Evolutionary conservation across 192 early-diverging fungal genomes (phyloP), one percentile per base, ranked within the genome.

Genomic region (Coemansia nantahalensis): DNA sequence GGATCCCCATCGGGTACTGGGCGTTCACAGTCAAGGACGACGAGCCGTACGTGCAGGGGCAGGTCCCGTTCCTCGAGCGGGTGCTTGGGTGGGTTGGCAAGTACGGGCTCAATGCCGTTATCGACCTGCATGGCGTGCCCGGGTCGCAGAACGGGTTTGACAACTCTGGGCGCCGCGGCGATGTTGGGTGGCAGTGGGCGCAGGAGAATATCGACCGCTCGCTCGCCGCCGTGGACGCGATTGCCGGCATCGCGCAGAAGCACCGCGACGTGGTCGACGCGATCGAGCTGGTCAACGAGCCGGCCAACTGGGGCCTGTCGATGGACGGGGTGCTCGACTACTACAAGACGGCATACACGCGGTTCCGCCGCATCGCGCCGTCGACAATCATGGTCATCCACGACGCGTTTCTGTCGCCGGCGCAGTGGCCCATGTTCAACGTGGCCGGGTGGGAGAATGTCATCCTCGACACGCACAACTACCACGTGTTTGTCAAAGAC

Each of bases 121-220:
- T 84, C 14, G 82, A 84, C 42, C 50, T 84, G 16, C 82, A 84
- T 37, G 82, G 82, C 13, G 65, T 71, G 10, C 82, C 82, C 6
- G 82, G 82, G 11, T 84, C 82, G 33, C 82, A 84, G 45, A 84
- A 84, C 45, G 82, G 82, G 15, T 79, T 82, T 28, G 81, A 79
- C 51, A 81, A 84, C 51, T 79, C 77, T 12, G 82, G 82, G 4
- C 55, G 48, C 13, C 51, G 45, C 9, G 80, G 80, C 14, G 46
- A 23, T 1, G 76, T 84, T 18, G 56, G 56, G 11, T 84, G 78
- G 78, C 72, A 71, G 31, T 46, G 54, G 0, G 34, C 55, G 6
- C 51, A 74, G 15, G 50, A 43, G 11, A 82, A 85, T 55, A 81
- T 84, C 23, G 56, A 80, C 21, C 71, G 80, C 11, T 83, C 86